These are phyloP conservation scores for Cicer chorassanicum DNA, from an alignment of 306 rosid genomes.

Conservation along the genomic window DNA sequence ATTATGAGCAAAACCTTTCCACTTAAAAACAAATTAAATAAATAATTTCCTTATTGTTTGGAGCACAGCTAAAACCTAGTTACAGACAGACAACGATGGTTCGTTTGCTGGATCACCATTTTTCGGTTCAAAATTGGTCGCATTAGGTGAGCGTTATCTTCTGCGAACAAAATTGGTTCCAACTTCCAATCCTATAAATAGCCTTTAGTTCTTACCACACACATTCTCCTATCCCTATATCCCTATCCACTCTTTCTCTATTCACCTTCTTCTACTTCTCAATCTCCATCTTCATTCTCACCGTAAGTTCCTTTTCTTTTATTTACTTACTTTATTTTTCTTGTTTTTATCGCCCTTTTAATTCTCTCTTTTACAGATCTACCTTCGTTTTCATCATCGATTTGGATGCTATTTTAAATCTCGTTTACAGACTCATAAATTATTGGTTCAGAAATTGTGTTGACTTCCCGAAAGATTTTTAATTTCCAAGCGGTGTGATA, in stretches of 20 bases:
- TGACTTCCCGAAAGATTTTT: not conserved
- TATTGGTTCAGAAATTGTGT: not conserved
- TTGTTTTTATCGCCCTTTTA: not conserved
- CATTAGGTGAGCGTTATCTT: conserved; percentile 46
- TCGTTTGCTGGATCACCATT: not conserved
- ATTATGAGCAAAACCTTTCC: no score
- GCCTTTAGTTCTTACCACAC: not conserved
- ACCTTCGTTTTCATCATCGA: conserved; percentile 19
- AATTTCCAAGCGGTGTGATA: not conserved
- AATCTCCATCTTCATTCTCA: conserved; percentile 18
- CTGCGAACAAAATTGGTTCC: conserved; percentile 40
- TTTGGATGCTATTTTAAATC: conserved; percentile 1
- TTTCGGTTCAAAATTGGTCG: conserved; percentile 49
- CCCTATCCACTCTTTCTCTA: not conserved
- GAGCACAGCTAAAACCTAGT: not conserved
- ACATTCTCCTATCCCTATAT: conserved; percentile 3
- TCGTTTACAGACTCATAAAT: not conserved
- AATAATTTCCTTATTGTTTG: conserved; percentile 14
- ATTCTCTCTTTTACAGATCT: conserved; percentile 46
- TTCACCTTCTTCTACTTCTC: conserved; percentile 9
- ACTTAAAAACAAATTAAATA: not conserved
- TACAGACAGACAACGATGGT: not conserved
- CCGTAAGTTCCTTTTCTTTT: conserved; percentile 36
- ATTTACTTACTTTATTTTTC: not conserved
- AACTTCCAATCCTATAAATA: conserved; percentile 52